Evolutionary conservation across 2,329 filamentous ascomycete genomes (phyloP).

Genomic region (Tolypocladium ovalisporum): DNA sequence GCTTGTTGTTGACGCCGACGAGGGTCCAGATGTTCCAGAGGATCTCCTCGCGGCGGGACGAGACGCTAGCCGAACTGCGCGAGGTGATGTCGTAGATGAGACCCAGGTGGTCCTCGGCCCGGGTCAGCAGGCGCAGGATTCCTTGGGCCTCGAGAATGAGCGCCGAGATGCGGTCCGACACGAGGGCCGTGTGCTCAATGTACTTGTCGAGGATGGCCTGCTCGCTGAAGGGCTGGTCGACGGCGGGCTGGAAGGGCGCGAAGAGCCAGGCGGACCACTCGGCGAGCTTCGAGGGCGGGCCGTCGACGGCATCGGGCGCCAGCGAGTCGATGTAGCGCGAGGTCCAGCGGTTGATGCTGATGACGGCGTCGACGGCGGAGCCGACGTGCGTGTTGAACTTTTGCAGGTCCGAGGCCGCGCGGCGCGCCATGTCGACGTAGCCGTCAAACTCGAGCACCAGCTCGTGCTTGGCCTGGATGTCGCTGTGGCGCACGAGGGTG

Average conservation of each 20-base stretch:
- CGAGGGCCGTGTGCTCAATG: constrained; percentile 56
- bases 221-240: constrained; percentile 28
- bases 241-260: constrained; percentile 52
- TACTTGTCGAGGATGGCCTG: constrained; percentile 61
- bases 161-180: constrained; percentile 56
- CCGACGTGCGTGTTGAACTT: constrained; percentile 70
- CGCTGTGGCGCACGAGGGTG: constrained; percentile 59
- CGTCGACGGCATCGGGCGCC: constrained; percentile 21
- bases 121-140: constrained; percentile 53
- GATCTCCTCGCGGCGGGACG: constrained; percentile 51
- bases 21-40: constrained; percentile 63
- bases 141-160: constrained; percentile 62
- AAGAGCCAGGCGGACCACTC: constrained; percentile 35
- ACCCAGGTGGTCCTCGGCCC: constrained; percentile 58
- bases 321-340: constrained; percentile 56
- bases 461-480: constrained; percentile 56
- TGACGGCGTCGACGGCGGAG: constrained; percentile 61
- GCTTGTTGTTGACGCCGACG: constrained; percentile 56
- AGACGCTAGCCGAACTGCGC: constrained; percentile 48
- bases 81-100: constrained; percentile 59
- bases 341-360: constrained; percentile 68
- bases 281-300: constrained; percentile 24
- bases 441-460: constrained; percentile 65
- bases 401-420: constrained; percentile 55
- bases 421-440: constrained; percentile 59